Base-by-base conservation (phyloP, 768 basidiomycete species). In the Lepiota venenata region DNA sequence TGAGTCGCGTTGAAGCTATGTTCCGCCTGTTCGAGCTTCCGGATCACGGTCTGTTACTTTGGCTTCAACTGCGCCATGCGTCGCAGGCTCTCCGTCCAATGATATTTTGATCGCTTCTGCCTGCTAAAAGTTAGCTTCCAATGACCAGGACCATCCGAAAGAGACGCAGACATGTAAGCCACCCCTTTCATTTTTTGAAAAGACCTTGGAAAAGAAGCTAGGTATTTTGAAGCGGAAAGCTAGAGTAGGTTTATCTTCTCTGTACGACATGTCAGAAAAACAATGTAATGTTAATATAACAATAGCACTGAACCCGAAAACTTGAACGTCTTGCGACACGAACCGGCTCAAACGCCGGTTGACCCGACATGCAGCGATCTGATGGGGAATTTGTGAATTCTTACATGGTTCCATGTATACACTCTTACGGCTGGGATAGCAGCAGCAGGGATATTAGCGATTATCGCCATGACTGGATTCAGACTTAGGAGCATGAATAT, bases 401-500 rank as follows among this genome's bases (percentile, higher is more conserved):
- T 3, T 16, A 37, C 43, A 40, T n/a, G 43, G 25, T 15, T 12
- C 9, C 5, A 43, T 3, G 43, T 6, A 41, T 1, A 15, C 7
- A 11, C 8, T 64, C 81, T 59, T 50, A 85, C 85, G 5, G 83
- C 84, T 21, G 82, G 83, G 3, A 80, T 77, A 56, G 87, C 80
- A 15, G 85, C 85, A 35, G 86, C 85, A 3, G 86, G 86, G 38
- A 87, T 84, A 60, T 88, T 88, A 42, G 80, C 81, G 49, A 87
- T 84, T 65, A 88, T 81, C 27, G 82, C 83, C 83, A 87, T 85
- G 52, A 87, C 78, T n/a, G 81, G 73, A 59, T 87, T 87, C 48
- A 87, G 70, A 66, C 87, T 75, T 12, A 88, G 67, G 40, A 87
- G 65, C 83, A 87, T 85, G 67, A 86, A 85, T 35, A 71, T 65